Evolutionary conservation across 83 land plant species (phyloP), one percentile per base, ranked within the genome.

Genomic region (Picea abies): DNA sequence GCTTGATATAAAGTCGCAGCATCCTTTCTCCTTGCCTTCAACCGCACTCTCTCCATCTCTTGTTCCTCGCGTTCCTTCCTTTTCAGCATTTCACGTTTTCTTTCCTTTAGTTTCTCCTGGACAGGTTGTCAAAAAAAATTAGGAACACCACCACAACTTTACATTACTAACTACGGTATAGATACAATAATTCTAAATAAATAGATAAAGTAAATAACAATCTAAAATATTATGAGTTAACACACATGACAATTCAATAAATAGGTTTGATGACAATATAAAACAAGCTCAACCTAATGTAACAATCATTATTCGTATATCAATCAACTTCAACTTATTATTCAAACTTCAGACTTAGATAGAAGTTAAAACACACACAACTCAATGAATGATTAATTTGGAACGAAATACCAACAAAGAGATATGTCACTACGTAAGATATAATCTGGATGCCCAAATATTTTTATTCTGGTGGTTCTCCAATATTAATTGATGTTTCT

Each of bases 1-100:
- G 99, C 95, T 82, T 96, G 98, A 89, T 89, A 97, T 37, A 94
- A 89, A 84, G 87, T 78, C 8, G 87, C 84, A 17, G 97, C 99
- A 81, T 96, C 99, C 81, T 92, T 97, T 52, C 93, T 92, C 29
- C 95, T 95, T 49, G 92, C 90, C 85, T 97, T 96, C 17, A 85
- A 35, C 35, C 93, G 90, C 65, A 93, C 91, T 84, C 95, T 89
- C 39, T 97, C 98, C 88, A 96, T 84, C 87, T 97, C 99, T 77
- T 94, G 95, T 80, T 96, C 99, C 78, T 94, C 98, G 63, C 98
- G 86, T 90, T 97, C 98, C 80, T 97, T 97, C 58, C 99, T 82
- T 81, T 97, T 97, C 72, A 96, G 91, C 91, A 89, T 84, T 83
- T 91, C 99, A 76, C 98, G 84, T 81, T 97, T 98, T 75, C 94